Conservation (phyloP, 129 eudicot species). For the Centaurea solstitialis region DNA sequence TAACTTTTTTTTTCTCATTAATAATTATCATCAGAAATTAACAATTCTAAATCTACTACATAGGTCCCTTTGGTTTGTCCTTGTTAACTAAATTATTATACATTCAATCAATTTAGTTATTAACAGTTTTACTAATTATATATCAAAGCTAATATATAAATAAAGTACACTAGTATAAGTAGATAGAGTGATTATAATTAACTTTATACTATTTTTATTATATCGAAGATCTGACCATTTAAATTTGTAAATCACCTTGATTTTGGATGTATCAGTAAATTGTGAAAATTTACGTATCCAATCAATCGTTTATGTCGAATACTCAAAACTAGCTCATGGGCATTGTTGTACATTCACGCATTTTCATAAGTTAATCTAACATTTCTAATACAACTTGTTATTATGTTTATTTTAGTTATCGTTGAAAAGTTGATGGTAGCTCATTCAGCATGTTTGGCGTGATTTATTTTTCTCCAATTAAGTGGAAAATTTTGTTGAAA, state of each 20-base stretch:
- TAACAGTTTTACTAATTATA: too few relatives aligned
- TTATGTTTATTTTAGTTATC: neutral
- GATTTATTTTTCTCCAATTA: neutral
- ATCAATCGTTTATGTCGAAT: neutral
- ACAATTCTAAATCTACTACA: neutral
- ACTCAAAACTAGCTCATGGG: neutral
- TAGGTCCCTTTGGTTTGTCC: neutral
- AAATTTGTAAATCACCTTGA: neutral
- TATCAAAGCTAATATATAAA: too few relatives aligned
- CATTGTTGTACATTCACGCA: neutral
- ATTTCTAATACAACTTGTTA: neutral
- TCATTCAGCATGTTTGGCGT: neutral
- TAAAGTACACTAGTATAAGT: too few relatives aligned
- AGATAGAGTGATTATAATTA: neutral
- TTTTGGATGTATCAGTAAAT: neutral
- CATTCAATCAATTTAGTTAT: neutral
- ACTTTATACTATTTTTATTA: too few relatives aligned
- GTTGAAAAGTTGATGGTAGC: neutral
- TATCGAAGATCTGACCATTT: too few relatives aligned
- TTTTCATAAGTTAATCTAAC: neutral
- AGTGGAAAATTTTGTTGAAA: neutral
- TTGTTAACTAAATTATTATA: neutral
- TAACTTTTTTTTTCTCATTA: too few relatives aligned
- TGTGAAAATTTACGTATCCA: neutral
- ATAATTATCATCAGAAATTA: neutral